These are phyloP conservation scores for Fragaria ananassa DNA, from an alignment of 306 rosid species.

Conservation along the genomic window DNA sequence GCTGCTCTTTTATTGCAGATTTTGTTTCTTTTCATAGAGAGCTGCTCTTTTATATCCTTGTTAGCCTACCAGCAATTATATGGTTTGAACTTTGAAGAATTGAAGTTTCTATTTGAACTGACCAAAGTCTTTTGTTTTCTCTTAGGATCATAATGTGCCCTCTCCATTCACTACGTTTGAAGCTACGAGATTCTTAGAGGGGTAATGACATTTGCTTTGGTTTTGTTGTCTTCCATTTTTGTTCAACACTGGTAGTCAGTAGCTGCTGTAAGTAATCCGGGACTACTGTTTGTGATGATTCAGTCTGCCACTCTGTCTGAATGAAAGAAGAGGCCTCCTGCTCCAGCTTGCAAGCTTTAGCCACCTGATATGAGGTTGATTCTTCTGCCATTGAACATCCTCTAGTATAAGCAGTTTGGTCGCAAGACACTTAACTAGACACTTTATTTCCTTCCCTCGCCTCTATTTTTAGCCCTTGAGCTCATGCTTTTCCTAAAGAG, in stretches of 20 bases:
- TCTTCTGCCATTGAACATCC: constrained; percentile 68
- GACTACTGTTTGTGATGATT: constrained; percentile 96
- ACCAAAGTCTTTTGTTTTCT: neutral
- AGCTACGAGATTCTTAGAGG: constrained; percentile 87
- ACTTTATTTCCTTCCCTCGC: too few species aligned
- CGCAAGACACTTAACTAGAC: too few species aligned
- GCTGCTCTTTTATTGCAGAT: too few species aligned
- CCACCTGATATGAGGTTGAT: constrained; percentile 88
- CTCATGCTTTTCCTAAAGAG: too few species aligned
- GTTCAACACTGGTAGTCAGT: constrained; percentile 33
- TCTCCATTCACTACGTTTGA: constrained; percentile 72
- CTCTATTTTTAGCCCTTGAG: too few species aligned
- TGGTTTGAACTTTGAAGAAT: neutral
- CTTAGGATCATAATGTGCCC: constrained; percentile 83
- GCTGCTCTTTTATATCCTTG: neutral
- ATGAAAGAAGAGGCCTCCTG: constrained; percentile 98
- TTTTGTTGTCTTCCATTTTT: constrained; percentile 14
- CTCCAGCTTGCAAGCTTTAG: constrained; percentile 91
- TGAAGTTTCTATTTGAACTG: neutral
- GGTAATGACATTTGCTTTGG: constrained; percentile 47
- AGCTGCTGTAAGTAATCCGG: constrained; percentile 44
- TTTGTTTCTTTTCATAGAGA: neutral
- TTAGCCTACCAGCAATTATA: neutral
- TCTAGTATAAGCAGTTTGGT: constrained; percentile 39
- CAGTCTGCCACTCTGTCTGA: constrained; percentile 93